Conservation (phyloP, 2,329 filamentous ascomycete species). For the Trichoderma pleuroti region DNA sequence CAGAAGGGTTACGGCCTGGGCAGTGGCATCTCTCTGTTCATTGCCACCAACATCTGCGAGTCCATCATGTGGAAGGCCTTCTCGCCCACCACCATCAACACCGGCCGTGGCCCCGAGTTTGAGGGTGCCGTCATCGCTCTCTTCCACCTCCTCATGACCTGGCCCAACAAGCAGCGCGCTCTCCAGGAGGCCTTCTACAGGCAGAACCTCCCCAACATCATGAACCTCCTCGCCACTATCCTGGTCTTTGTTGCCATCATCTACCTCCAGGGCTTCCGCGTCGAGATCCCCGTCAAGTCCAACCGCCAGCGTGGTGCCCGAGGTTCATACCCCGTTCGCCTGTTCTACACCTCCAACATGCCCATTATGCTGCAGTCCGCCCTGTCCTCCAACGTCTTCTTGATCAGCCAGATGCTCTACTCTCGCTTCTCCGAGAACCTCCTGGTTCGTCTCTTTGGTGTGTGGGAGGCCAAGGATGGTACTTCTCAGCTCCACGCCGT, state of each 20-base stretch:
- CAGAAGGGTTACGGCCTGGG: slow-evolving; percentile 99
- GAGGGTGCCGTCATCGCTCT: slow-evolving; percentile 97
- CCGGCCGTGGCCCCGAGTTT: slow-evolving; percentile 96
- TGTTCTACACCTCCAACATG: slow-evolving; percentile 99
- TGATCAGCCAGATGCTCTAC: slow-evolving; percentile 99
- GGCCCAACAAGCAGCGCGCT: slow-evolving; percentile 98
- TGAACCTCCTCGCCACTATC: slow-evolving; percentile 94
- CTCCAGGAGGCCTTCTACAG: slow-evolving; percentile 98
- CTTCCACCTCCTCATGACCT: slow-evolving; percentile 96
- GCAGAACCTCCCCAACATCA: slow-evolving; percentile 98
- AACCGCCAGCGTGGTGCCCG: slow-evolving; percentile 98
- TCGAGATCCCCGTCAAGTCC: slow-evolving; percentile 99
- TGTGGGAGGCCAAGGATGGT: slow-evolving; percentile 96
- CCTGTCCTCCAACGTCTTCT: slow-evolving; percentile 97
- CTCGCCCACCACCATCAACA: slow-evolving; percentile 99
- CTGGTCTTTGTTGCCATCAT: slow-evolving; percentile 95
- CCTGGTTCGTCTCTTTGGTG: slow-evolving; percentile 92
- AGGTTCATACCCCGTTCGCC: slow-evolving; percentile 94
- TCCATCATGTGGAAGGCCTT: slow-evolving; percentile 99
- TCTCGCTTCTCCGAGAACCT: slow-evolving; percentile 99
- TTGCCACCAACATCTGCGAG: slow-evolving; percentile 99
- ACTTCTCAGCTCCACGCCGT: slow-evolving; percentile 91
- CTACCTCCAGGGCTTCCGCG: slow-evolving; percentile 98
- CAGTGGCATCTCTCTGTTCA: slow-evolving; percentile 98
- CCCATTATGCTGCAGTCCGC: slow-evolving; percentile 99